Conservation (phyloP, 805 yeast species). For the Kregervanrija delftensis region DNA sequence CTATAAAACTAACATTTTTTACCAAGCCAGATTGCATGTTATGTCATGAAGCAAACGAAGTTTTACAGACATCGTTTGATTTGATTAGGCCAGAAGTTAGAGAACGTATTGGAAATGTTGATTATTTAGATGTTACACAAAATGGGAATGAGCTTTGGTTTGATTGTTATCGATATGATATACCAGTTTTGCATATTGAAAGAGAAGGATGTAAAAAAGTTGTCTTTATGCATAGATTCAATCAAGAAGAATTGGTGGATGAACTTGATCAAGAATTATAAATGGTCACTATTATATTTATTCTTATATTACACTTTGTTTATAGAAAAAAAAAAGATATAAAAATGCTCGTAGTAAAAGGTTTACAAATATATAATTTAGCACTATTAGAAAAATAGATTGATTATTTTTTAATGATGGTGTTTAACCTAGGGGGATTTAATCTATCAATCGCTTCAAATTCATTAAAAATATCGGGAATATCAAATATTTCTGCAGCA, state of each 20-base stretch:
- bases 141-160: slow-evolving; percentile 59
- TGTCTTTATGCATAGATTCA: slow-evolving; percentile 63
- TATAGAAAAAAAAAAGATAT: too few species aligned
- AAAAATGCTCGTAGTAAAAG: too few species aligned
- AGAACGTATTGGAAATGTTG: slow-evolving; percentile 28
- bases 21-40: slow-evolving; percentile 65
- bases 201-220: slow-evolving; percentile 40
- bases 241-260: slow-evolving; percentile 45
- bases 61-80: slow-evolving; percentile 37
- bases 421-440: background rate
- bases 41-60: slow-evolving; percentile 57
- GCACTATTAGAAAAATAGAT: background rate
- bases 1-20: slow-evolving; percentile 44
- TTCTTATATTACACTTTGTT: too few species aligned
- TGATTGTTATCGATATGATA: slow-evolving; percentile 66
- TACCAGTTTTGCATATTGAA: slow-evolving; percentile 70
- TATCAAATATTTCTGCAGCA: too few species aligned
- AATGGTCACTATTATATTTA: background rate
- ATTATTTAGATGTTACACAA: slow-evolving; percentile 50
- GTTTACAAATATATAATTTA: too few species aligned
- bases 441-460: slow-evolving; percentile 7
- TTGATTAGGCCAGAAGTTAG: slow-evolving; percentile 16
- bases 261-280: slow-evolving; percentile 37
- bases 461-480: slow-evolving; percentile 9
- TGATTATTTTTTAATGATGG: background rate